These are phyloP conservation scores for Chlamydomonas sphaeroides DNA, from an alignment of 139 green algal genomes.

Conservation along the genomic window DNA sequence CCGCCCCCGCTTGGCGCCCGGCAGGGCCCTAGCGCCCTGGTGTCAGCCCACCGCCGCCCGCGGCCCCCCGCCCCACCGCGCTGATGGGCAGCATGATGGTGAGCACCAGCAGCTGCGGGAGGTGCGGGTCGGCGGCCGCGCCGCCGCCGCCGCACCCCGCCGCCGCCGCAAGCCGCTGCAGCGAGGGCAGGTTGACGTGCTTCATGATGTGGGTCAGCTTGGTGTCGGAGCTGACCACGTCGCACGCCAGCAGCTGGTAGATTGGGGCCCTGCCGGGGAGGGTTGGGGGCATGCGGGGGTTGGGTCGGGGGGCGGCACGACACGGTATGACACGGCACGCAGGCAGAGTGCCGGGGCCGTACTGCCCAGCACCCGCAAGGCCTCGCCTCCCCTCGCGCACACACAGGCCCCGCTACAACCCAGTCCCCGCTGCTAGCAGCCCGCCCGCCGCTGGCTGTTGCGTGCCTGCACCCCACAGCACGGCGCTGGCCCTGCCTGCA, in stretches of 20 bases:
- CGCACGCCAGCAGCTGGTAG: conserved; percentile 78
- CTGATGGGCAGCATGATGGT: conserved; percentile 89
- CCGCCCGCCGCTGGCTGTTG: too few species aligned
- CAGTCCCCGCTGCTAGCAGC: too few species aligned
- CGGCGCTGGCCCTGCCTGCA: too few species aligned
- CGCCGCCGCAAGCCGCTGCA: conserved; percentile 5
- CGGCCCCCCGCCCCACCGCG: conserved; percentile 41
- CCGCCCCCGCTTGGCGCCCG: too few species aligned
- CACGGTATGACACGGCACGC: too few species aligned
- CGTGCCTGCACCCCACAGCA: too few species aligned
- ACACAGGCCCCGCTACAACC: too few species aligned
- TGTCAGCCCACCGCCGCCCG: not conserved
- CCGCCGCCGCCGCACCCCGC: not conserved
- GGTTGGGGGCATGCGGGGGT: too few species aligned
- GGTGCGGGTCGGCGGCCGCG: conserved; percentile 24
- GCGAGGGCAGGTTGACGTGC: conserved; percentile 62
- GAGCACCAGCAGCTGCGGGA: conserved; percentile 85
- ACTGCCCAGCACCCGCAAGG: too few species aligned
- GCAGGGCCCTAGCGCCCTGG: not conserved
- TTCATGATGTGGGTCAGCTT: conserved; percentile 82
- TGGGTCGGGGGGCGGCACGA: too few species aligned
- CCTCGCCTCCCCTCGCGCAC: too few species aligned
- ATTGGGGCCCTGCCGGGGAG: conserved; percentile 40
- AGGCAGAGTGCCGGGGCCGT: too few species aligned
- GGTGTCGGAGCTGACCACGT: conserved; percentile 77